Conservation (phyloP, 2,329 filamentous ascomycete species). For the Beauveria sp. region DNA sequence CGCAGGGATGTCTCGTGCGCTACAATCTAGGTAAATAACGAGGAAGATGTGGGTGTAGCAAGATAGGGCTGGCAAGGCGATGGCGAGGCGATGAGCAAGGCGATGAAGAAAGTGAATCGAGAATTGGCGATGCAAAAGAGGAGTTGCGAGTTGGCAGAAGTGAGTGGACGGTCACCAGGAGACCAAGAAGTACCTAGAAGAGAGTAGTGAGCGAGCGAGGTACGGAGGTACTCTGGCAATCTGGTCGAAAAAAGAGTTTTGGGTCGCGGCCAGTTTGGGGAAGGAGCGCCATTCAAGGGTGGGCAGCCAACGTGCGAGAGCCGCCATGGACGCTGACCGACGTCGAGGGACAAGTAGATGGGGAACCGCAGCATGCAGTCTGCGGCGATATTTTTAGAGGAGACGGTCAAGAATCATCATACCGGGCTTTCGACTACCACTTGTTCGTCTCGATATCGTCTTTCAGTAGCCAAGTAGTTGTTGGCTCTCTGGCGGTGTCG, state of each 20-base stretch:
- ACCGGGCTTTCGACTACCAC: too few relatives aligned
- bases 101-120: not conserved
- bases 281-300: slow-evolving; percentile 5
- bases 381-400: too few relatives aligned
- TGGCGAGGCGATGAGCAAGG: not conserved
- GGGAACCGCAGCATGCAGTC: too few relatives aligned
- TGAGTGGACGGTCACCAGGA: not conserved
- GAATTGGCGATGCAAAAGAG: not conserved
- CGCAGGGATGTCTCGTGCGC: too few relatives aligned
- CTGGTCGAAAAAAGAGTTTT: slow-evolving; percentile 6
- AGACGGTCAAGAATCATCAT: too few relatives aligned
- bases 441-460: too few relatives aligned
- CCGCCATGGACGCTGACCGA: not conserved
- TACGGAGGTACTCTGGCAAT: not conserved
- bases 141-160: not conserved
- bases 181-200: not conserved
- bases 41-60: not conserved
- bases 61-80: not conserved
- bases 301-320: slow-evolving; percentile 1
- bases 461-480: too few relatives aligned
- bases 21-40: not conserved
- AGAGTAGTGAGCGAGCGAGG: not conserved
- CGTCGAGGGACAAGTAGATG: too few relatives aligned
- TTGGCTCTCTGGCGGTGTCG: too few relatives aligned
- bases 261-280: slow-evolving; percentile 1